Percentiles rank a stretch among this genome's conserved stretches.
phyloP scores from a whole-genome alignment of 106 monocot species.

The Phalaenopsis aphrodite region DNA sequence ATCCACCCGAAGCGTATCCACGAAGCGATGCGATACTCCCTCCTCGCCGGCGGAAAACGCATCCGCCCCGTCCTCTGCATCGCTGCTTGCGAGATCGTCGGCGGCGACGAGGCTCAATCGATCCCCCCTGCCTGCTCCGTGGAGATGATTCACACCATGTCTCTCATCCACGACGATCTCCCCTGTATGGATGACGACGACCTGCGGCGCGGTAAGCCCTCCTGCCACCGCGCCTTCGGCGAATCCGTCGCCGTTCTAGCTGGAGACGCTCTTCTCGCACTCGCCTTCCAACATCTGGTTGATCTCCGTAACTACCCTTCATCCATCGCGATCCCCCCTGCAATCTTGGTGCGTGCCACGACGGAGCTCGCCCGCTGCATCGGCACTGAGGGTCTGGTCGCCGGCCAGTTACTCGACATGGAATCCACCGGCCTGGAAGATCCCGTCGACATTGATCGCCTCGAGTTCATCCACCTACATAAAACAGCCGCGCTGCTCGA shows the following conservation, averaged over 20 bases:
- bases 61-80: conserved; percentile 54
- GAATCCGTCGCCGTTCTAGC: conserved; percentile 58
- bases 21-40: conserved; percentile 72
- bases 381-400: conserved; percentile 29
- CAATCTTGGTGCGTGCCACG: conserved; percentile 10
- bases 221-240: conserved; percentile 47
- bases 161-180: conserved; percentile 69
- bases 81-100: conserved; percentile 50
- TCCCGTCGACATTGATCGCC: conserved; percentile 27
- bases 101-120: conserved; percentile 23
- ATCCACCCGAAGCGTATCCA: conserved; percentile 30
- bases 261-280: conserved; percentile 61
- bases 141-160: conserved; percentile 80
- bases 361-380: conserved; percentile 12
- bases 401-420: conserved; percentile 34
- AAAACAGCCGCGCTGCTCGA: conserved; percentile 82
- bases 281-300: conserved; percentile 31
- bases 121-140: conserved; percentile 40
- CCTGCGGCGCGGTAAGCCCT: conserved; percentile 52
- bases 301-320: conserved; percentile 1
- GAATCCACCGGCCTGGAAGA: conserved; percentile 14
- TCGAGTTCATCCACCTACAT: conserved; percentile 75
- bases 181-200: conserved; percentile 73
- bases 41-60: conserved; percentile 59
- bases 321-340: neutral